Conservation (phyloP, 2,329 filamentous ascomycete genomes). For the Claviceps capensis region DNA sequence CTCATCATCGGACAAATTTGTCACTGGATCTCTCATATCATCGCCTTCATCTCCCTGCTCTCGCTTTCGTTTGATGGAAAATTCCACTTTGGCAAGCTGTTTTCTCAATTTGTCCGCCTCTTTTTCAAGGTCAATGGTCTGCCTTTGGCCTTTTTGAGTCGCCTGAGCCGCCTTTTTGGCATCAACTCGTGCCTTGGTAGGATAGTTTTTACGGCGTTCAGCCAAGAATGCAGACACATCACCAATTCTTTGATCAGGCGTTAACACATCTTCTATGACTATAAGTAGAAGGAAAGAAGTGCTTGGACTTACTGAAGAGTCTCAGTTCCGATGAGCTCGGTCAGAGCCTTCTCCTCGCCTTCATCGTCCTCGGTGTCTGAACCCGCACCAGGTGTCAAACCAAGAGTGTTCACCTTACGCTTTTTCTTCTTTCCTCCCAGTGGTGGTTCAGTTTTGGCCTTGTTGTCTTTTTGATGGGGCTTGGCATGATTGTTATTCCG, state of each 20-base stretch:
- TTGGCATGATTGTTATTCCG: slow-evolving; percentile 21
- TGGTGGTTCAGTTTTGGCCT: slow-evolving; percentile 25
- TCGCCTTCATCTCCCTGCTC: slow-evolving; percentile 54
- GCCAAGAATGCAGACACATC: slow-evolving; percentile 71
- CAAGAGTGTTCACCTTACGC: slow-evolving; percentile 57
- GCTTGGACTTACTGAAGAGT: slow-evolving; percentile 35
- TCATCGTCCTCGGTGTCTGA: slow-evolving; percentile 54
- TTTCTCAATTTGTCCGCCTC: slow-evolving; percentile 49
- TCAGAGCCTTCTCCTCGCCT: slow-evolving; percentile 55
- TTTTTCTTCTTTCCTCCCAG: slow-evolving; percentile 53
- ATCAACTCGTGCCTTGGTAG: slow-evolving; percentile 58
- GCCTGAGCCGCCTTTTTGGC: slow-evolving; percentile 42
- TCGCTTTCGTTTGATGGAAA: slow-evolving; percentile 54
- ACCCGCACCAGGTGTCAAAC: slow-evolving; percentile 53
- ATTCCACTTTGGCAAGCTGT: slow-evolving; percentile 57
- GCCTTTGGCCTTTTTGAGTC: slow-evolving; percentile 38
- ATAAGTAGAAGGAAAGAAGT: background rate
- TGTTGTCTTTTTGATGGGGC: slow-evolving; percentile 8
- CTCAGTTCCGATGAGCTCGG: slow-evolving; percentile 40
- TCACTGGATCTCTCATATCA: slow-evolving; percentile 43
- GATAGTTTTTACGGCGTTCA: slow-evolving; percentile 67
- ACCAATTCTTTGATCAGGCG: slow-evolving; percentile 30
- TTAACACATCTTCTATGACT: background rate
- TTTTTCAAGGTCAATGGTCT: slow-evolving; percentile 45
- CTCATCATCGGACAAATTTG: slow-evolving; percentile 41